Conservation (phyloP, 148 eudicot genomes). For the Vaccinium macrocarpon region DNA sequence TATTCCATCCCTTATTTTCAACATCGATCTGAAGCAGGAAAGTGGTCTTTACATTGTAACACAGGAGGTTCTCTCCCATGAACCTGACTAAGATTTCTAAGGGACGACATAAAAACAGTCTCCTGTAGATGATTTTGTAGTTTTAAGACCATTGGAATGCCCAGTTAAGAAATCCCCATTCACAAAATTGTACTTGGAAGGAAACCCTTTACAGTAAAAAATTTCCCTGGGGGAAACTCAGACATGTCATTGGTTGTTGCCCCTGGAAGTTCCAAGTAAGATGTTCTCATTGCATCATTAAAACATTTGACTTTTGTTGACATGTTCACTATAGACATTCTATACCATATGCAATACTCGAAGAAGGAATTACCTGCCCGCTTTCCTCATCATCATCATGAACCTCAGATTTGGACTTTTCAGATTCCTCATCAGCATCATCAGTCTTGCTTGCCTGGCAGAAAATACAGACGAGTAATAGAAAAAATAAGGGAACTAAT, state of each 20-base stretch:
- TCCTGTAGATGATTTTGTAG: neutral
- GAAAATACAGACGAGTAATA: neutral
- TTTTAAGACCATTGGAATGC: neutral
- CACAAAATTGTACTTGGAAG: neutral
- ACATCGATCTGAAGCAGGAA: neutral
- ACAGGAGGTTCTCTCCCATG: neutral
- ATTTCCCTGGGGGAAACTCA: neutral
- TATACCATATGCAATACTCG: neutral
- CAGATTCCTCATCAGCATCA: conserved; percentile 54
- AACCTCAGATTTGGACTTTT: conserved; percentile 51
- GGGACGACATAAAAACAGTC: neutral
- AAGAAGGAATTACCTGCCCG: conserved; percentile 37
- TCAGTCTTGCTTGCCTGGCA: conserved; percentile 41
- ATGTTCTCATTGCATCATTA: neutral
- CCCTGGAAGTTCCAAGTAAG: neutral
- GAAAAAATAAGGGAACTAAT: neutral
- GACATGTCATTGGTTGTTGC: neutral
- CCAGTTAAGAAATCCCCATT: neutral
- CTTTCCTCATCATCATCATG: conserved; percentile 53
- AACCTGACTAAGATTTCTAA: neutral
- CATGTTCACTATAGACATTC: neutral
- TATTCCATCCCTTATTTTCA: neutral
- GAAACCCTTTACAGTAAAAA: neutral
- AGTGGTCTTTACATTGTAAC: neutral
- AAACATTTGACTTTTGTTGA: neutral